Evolutionary conservation across 495 filamentous ascomycete genomes (phyloP).

Genomic region (Glarea lozoyensis): DNA sequence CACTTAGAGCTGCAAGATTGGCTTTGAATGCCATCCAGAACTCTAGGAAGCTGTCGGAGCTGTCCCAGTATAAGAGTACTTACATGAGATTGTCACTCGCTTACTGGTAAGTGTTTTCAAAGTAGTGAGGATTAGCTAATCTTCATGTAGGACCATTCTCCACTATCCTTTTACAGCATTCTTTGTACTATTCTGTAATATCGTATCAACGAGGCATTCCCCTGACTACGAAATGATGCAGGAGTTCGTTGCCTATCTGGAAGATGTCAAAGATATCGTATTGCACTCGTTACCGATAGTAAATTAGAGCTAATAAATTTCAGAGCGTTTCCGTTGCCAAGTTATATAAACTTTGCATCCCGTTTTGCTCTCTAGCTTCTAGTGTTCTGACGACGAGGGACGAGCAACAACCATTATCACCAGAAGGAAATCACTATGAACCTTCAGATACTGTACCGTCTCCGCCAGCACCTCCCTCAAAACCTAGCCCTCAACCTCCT

Average conservation of each 20-base stretch:
- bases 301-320: background rate
- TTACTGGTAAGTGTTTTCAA: slow-evolving; percentile 5
- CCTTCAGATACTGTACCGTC: too few species aligned
- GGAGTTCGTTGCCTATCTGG: slow-evolving; percentile 8
- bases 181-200: slow-evolving; percentile 10
- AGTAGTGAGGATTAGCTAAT: too few species aligned
- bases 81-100: slow-evolving; percentile 4
- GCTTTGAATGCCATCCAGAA: slow-evolving; percentile 4
- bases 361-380: slow-evolving; percentile 3
- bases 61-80: slow-evolving; percentile 3
- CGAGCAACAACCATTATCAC: background rate
- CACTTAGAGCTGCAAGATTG: slow-evolving; percentile 2
- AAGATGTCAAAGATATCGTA: slow-evolving; percentile 7
- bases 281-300: background rate
- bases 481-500: background rate
- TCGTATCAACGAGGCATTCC: background rate
- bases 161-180: slow-evolving; percentile 13
- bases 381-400: background rate
- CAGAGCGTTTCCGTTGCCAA: slow-evolving; percentile 4
- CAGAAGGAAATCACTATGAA: too few species aligned
- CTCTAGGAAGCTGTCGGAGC: background rate
- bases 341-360: slow-evolving; percentile 10
- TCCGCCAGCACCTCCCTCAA: background rate
- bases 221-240: slow-evolving; percentile 4
- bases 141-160: slow-evolving; percentile 5